Conservation (phyloP, 148 eudicot species). For the Simmondsia chinensis region DNA sequence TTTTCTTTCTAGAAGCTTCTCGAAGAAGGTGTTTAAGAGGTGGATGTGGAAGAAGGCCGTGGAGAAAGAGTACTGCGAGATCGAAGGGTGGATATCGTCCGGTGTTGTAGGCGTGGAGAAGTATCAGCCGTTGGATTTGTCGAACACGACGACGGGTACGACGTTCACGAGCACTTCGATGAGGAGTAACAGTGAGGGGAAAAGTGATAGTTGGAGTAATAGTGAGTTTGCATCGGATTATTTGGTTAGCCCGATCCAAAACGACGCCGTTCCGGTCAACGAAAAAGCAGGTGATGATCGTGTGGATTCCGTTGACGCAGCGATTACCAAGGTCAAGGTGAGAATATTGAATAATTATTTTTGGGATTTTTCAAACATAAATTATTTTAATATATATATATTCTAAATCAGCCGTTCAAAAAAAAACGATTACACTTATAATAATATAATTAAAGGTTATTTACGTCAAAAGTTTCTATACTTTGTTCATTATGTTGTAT, state of each 20-base stretch:
- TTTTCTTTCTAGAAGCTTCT: constrained; percentile 33
- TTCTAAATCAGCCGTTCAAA: too few species aligned
- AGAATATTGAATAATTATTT: constrained; percentile 4
- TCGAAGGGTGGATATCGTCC: constrained; percentile 51
- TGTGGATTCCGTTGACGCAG: constrained; percentile 19
- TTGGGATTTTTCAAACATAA: too few species aligned
- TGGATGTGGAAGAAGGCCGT: background rate
- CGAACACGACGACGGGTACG: constrained; percentile 17
- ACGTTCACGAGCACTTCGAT: constrained; percentile 3
- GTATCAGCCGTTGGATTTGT: constrained; percentile 18
- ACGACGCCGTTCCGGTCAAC: constrained; percentile 28
- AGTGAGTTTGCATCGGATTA: constrained; percentile 36
- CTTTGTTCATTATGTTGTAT: too few species aligned
- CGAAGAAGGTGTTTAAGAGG: constrained; percentile 31
- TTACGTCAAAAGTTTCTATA: too few species aligned
- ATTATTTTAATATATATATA: too few species aligned
- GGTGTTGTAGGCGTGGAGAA: constrained; percentile 16
- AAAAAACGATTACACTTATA: too few species aligned
- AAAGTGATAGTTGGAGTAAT: constrained; percentile 42
- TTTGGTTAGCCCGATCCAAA: constrained; percentile 13
- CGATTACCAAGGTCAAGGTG: constrained; percentile 37
- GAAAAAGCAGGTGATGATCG: constrained; percentile 19
- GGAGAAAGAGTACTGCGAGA: constrained; percentile 18
- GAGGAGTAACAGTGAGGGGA: constrained; percentile 17
- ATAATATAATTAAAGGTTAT: too few species aligned